Conservation (phyloP, 1,284 basidiomycete genomes). For the Tilletia caries region DNA sequence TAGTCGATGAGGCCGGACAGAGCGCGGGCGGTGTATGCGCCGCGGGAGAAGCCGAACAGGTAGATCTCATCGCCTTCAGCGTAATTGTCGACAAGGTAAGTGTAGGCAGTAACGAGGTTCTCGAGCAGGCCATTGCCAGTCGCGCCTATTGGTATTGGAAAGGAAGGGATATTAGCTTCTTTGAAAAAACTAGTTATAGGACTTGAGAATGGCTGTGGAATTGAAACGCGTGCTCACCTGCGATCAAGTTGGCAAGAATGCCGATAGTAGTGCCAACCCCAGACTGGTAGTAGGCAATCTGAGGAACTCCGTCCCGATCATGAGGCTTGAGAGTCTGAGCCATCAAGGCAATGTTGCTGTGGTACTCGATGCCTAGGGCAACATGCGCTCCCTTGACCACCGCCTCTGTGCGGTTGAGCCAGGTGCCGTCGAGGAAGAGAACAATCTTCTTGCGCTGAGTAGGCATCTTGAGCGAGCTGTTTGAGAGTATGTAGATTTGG, state of each 20-base stretch:
- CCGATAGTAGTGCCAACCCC: slow-evolving; percentile 30
- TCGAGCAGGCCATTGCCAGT: slow-evolving; percentile 12
- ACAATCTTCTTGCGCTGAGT: slow-evolving; percentile 20
- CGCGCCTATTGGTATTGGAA: no score
- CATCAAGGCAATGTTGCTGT: slow-evolving; percentile 37
- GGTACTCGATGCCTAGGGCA: slow-evolving; percentile 4
- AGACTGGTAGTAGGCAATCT: slow-evolving; percentile 35
- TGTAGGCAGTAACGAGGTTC: slow-evolving; percentile 10
- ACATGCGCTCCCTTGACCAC: slow-evolving; percentile 17
- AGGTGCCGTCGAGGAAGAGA: slow-evolving; percentile 40
- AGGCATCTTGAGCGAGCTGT: no score
- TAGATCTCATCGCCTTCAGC: slow-evolving; percentile 12
- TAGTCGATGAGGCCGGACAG: slow-evolving; percentile 62
- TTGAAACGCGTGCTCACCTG: slow-evolving; percentile 13
- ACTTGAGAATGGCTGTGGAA: no score
- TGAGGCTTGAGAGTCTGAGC: slow-evolving; percentile 30
- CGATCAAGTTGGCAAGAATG: slow-evolving; percentile 24
- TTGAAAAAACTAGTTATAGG: no score
- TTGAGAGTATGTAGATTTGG: no score
- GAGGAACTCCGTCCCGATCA: not conserved
- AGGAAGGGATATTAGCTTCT: no score
- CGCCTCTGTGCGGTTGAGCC: slow-evolving; percentile 30
- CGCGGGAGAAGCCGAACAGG: slow-evolving; percentile 17
- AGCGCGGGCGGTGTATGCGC: slow-evolving; percentile 8
- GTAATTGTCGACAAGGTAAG: slow-evolving; percentile 12